Evolutionary conservation across 257 asterid genomes (phyloP).

Genomic region (Galeopsis tetrahit): DNA sequence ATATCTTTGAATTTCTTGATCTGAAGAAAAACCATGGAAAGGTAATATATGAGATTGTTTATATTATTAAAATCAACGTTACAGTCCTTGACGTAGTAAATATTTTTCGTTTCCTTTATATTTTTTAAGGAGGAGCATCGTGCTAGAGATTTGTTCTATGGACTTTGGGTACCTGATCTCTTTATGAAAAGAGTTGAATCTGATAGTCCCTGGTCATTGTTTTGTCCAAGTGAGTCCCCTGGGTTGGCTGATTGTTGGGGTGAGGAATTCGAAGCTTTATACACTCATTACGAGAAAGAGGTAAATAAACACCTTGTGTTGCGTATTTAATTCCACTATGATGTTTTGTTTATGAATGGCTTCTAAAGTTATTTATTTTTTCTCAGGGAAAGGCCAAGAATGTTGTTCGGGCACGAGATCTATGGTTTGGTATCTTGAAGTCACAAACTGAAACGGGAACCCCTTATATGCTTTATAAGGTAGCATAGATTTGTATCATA

Average conservation of each 20-base stretch:
- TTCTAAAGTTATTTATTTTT: slow-evolving; percentile 12
- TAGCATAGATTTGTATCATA: slow-evolving; percentile 10
- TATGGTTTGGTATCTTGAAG: slow-evolving; percentile 67
- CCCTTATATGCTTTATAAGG: slow-evolving; percentile 72
- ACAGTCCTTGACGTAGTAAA: not conserved
- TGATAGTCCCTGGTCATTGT: slow-evolving; percentile 79
- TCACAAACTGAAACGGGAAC: slow-evolving; percentile 73
- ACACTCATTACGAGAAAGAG: slow-evolving; percentile 72
- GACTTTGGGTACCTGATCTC: slow-evolving; percentile 95
- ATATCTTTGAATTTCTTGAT: slow-evolving; percentile 84
- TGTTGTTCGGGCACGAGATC: slow-evolving; percentile 56
- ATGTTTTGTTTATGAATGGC: not conserved
- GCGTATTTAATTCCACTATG: slow-evolving; percentile 1
- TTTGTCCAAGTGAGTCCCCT: slow-evolving; percentile 94
- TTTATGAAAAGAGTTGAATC: slow-evolving; percentile 87
- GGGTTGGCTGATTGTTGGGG: slow-evolving; percentile 99
- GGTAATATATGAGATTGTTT: slow-evolving; percentile 48
- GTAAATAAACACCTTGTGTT: slow-evolving; percentile 43
- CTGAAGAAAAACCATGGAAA: slow-evolving; percentile 93
- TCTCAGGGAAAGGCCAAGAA: slow-evolving; percentile 69
- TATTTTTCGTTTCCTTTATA: not conserved
- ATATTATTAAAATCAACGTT: not conserved
- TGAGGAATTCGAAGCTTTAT: slow-evolving; percentile 85
- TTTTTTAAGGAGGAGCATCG: slow-evolving; percentile 79
- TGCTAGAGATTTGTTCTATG: slow-evolving; percentile 90